Percentiles rank a stretch among this genome's conserved stretches.
These are phyloP conservation scores for Allium sativum DNA, from an alignment of 106 monocot species.

Conservation along the genomic window DNA sequence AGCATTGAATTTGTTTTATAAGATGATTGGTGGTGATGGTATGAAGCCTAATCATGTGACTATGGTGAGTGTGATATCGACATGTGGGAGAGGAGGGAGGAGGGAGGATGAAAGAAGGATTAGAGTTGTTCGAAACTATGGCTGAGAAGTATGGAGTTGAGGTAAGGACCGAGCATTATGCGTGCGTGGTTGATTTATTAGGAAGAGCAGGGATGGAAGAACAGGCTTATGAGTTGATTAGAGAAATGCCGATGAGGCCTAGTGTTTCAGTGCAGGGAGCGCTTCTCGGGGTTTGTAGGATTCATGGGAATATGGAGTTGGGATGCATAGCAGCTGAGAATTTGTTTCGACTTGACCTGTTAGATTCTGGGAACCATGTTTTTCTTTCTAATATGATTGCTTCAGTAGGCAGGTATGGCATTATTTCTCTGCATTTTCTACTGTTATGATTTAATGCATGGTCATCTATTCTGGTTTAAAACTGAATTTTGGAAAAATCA, in stretches of 20 bases:
- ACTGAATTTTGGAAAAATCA: too few relatives aligned
- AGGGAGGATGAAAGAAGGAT: constrained; percentile 45
- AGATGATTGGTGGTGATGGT: constrained; percentile 32
- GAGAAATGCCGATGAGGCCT: constrained; percentile 63
- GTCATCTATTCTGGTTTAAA: too few relatives aligned
- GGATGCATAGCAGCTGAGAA: constrained; percentile 64
- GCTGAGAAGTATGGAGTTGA: constrained; percentile 53
- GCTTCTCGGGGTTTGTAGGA: constrained; percentile 68
- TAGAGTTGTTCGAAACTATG: constrained; percentile 66
- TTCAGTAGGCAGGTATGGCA: constrained; percentile 57
- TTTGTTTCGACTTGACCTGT: constrained; percentile 62
- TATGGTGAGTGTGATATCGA: constrained; percentile 51
- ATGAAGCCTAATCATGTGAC: constrained; percentile 72
- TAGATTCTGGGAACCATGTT: constrained; percentile 74
- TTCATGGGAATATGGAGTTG: constrained; percentile 66
- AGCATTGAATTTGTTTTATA: constrained; percentile 40
- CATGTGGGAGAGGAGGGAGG: constrained; percentile 69
- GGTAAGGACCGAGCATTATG: constrained; percentile 63
- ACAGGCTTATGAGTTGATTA: constrained; percentile 60
- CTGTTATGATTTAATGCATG: too few relatives aligned
- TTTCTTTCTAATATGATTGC: constrained; percentile 78
- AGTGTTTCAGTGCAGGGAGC: constrained; percentile 81
- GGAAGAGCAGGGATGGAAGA: constrained; percentile 83
- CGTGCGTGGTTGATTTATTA: constrained; percentile 80
- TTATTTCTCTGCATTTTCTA: too few relatives aligned